Evolutionary conservation across 1,139 yeast species (phyloP).

Genomic region (Keqinozyma sinolaborantium): DNA sequence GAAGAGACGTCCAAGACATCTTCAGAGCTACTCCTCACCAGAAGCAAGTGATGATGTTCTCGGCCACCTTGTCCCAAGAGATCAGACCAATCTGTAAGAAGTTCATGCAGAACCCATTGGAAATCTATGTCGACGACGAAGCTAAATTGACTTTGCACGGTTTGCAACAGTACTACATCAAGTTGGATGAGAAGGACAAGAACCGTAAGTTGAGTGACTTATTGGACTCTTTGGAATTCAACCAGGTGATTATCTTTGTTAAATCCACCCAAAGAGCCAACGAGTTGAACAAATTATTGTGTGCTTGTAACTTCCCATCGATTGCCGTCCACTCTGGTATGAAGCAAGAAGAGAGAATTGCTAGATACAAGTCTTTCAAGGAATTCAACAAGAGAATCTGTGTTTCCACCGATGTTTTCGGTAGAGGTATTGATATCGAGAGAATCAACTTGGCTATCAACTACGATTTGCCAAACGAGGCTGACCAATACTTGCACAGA

Average conservation of each 20-base stretch:
- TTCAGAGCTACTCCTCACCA: slow-evolving; percentile 98
- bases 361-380: slow-evolving; percentile 91
- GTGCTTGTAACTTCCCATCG: slow-evolving; percentile 95
- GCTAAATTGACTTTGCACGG: slow-evolving; percentile 97
- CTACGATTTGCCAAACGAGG: slow-evolving; percentile 87
- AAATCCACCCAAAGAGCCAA: slow-evolving; percentile 90
- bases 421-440: slow-evolving; percentile 99
- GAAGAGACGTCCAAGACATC: slow-evolving; percentile 97
- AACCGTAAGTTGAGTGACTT: slow-evolving; percentile 90
- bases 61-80: slow-evolving; percentile 92
- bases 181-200: slow-evolving; percentile 87
- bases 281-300: slow-evolving; percentile 83
- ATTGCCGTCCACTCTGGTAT: slow-evolving; percentile 96
- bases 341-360: slow-evolving; percentile 98
- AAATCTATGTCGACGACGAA: slow-evolving; percentile 96
- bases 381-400: slow-evolving; percentile 98
- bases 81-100: slow-evolving; percentile 96
- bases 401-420: slow-evolving; percentile 97
- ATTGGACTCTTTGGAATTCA: slow-evolving; percentile 91
- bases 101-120: slow-evolving; percentile 97
- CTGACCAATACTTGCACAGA: slow-evolving; percentile 97
- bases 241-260: slow-evolving; percentile 96
- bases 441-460: slow-evolving; percentile 97
- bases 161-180: slow-evolving; percentile 92
- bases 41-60: slow-evolving; percentile 99